Evolutionary conservation across 495 filamentous ascomycete genomes (phyloP).

Genomic region (Diplogelasinospora grovesii): DNA sequence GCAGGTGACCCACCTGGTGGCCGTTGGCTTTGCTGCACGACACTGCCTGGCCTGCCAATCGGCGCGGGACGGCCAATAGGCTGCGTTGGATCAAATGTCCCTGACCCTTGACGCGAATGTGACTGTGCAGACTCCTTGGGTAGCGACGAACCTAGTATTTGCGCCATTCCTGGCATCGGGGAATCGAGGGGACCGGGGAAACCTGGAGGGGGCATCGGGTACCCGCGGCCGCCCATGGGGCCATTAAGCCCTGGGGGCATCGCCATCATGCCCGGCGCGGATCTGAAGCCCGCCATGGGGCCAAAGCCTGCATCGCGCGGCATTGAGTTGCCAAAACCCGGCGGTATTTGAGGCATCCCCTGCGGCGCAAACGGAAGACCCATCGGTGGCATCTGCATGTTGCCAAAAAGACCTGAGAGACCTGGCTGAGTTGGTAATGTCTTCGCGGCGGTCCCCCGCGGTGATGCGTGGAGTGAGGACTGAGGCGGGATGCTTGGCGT

Average conservation of each 20-base stretch:
- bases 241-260: constrained; percentile 52
- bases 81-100: constrained; percentile 45
- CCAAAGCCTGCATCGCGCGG: constrained; percentile 29
- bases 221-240: constrained; percentile 57
- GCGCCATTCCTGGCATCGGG: constrained; percentile 29
- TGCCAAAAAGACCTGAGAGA: too few species aligned
- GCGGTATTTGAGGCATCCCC: constrained; percentile 26
- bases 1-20: constrained; percentile 37
- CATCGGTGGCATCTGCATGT: constrained; percentile 28
- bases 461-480: constrained; percentile 18
- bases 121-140: constrained; percentile 27
- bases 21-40: constrained; percentile 41
- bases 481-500: constrained; percentile 11
- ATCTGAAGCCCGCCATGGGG: constrained; percentile 35
- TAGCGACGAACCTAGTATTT: constrained; percentile 19
- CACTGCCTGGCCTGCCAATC: constrained; percentile 81
- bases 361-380: constrained; percentile 30
- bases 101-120: constrained; percentile 43
- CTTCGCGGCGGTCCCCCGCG: constrained; percentile 20
- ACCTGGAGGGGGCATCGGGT: constrained; percentile 53
- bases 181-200: constrained; percentile 45
- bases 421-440: constrained; percentile 33
- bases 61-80: constrained; percentile 76
- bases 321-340: constrained; percentile 34
- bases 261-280: constrained; percentile 43